Base-by-base conservation (phyloP, 345 rosid species). In the Camelina hispida region DNA sequence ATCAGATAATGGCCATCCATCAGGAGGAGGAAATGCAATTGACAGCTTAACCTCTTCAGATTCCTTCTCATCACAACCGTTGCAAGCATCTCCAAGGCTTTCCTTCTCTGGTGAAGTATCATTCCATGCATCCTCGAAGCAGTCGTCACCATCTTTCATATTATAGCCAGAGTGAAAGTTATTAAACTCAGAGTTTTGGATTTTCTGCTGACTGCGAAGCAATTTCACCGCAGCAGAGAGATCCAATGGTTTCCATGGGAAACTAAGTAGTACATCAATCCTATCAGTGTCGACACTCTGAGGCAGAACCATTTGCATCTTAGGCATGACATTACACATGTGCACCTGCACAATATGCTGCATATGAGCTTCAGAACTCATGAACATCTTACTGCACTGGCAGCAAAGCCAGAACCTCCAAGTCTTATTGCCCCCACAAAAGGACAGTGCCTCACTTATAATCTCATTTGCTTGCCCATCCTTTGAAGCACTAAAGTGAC, bases 361-460 rank as follows among this genome's bases (percentile, higher is more conserved):
- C 84, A 92, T 79, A 81, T 92, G 91, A 52, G 82, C 77, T 68
- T 88, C 94, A 2, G 86, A 79, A 81, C 87, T 89, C 8, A 62
- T 38, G 83, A 87, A 90, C 82, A 85, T 89, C 79, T 84, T 81
- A 38, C 57, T 54, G 59, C 99, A 95, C 63, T 79, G 76, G 71
- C 87, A 90, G 68, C 99, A 95, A 59, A 71, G 79, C 97, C 96
- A 95, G 79, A 87, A 88, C 71, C 81, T 85, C 97, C 96, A 95
- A 13, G 83, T 81, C 80, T 87, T 90, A 63, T 76, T 85, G 61
- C 83, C 87, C 57, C 83, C 83, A 1, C 81, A 85, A 67, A 87
- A 87, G 23, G 78, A 66, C 81, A 89, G 71, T 14, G 92, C 94
- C 77, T 95, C 96, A 6, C 62, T 72, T 58, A 95, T 70, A 60